Percentiles rank a stretch among this genome's conserved stretches.
Conservation (phyloP, 2,329 filamentous ascomycete species). For the Cladosporium austrohemisphaericum region DNA sequence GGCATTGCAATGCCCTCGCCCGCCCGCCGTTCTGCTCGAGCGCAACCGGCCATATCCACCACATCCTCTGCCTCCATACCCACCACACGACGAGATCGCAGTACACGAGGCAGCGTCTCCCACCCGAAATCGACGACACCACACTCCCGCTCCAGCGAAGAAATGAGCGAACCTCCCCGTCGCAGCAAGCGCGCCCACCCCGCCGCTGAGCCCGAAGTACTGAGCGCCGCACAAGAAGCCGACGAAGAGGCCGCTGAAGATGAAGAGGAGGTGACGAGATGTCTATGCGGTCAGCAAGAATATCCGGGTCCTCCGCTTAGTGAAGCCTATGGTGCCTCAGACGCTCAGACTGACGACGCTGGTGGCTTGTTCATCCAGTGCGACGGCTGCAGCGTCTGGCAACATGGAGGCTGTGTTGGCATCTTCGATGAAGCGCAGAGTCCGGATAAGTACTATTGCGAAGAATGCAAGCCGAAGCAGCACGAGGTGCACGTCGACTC, state of each 20-base stretch:
- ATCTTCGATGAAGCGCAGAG: slow-evolving; percentile 92
- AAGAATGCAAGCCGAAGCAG: slow-evolving; percentile 85
- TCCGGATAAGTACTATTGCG: slow-evolving; percentile 97
- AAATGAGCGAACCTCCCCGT: slow-evolving; percentile 65
- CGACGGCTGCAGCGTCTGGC: slow-evolving; percentile 97
- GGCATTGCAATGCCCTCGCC: slow-evolving; percentile 28
- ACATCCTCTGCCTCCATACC: slow-evolving; percentile 66
- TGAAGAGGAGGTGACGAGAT: slow-evolving; percentile 82
- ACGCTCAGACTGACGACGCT: slow-evolving; percentile 71
- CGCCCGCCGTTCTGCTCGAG: slow-evolving; percentile 75
- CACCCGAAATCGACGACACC: slow-evolving; percentile 71
- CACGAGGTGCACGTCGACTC: slow-evolving; percentile 77
- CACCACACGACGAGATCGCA: slow-evolving; percentile 62
- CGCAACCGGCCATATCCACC: slow-evolving; percentile 60
- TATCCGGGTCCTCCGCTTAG: slow-evolving; percentile 78
- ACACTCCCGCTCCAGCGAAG: slow-evolving; percentile 67
- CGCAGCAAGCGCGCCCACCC: slow-evolving; percentile 75
- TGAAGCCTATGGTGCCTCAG: slow-evolving; percentile 39
- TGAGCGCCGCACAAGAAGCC: slow-evolving; percentile 36
- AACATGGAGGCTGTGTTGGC: slow-evolving; percentile 94
- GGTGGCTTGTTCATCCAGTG: slow-evolving; percentile 97
- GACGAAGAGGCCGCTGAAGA: slow-evolving; percentile 57
- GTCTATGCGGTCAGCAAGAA: slow-evolving; percentile 89
- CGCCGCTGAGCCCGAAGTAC: slow-evolving; percentile 55
- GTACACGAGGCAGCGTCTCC: slow-evolving; percentile 68